A percentile compares a stretch with the other conserved stretches of the same genome.
phyloP scores from a whole-genome alignment of 257 asterid genomes.

The Fraxinus quadrangulata region DNA sequence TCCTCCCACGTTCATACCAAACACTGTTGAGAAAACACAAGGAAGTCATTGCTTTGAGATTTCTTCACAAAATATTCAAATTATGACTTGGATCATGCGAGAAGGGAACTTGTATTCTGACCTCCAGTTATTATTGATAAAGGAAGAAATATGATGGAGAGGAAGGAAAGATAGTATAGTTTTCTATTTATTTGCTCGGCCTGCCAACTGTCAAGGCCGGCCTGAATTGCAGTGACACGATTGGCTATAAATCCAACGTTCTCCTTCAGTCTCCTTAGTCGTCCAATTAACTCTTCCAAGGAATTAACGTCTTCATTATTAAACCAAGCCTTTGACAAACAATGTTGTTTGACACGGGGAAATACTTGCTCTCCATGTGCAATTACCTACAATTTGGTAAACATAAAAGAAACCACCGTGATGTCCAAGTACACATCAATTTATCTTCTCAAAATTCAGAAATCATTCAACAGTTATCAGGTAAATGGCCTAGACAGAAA shows the following conservation, averaged over 20 bases:
- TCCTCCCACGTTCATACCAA: slow-evolving; percentile 98
- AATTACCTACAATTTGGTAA: slow-evolving; percentile 59
- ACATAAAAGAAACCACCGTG: neutral
- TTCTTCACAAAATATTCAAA: neutral
- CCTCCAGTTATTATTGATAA: slow-evolving; percentile 94
- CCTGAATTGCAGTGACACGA: slow-evolving; percentile 91
- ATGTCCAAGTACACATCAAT: neutral
- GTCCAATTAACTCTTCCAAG: slow-evolving; percentile 83
- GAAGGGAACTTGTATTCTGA: slow-evolving; percentile 24
- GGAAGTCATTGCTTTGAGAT: slow-evolving; percentile 18
- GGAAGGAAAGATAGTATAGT: slow-evolving; percentile 90
- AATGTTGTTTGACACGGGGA: slow-evolving; percentile 89
- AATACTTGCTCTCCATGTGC: slow-evolving; percentile 94
- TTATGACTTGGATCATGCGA: neutral
- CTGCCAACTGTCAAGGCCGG: slow-evolving; percentile 97
- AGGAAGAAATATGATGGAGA: slow-evolving; percentile 92
- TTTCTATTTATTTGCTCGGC: slow-evolving; percentile 92
- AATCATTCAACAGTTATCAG: no score
- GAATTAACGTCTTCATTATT: slow-evolving; percentile 68
- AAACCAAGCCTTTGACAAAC: slow-evolving; percentile 87
- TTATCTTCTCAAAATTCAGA: neutral
- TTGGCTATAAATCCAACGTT: slow-evolving; percentile 89
- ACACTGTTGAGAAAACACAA: slow-evolving; percentile 45
- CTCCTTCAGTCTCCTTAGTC: slow-evolving; percentile 86
- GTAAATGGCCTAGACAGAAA: no score